Evolutionary conservation across 2,329 filamentous ascomycete genomes (phyloP), one percentile per base, ranked within the genome.

Genomic region (Aspergillus sojae): DNA sequence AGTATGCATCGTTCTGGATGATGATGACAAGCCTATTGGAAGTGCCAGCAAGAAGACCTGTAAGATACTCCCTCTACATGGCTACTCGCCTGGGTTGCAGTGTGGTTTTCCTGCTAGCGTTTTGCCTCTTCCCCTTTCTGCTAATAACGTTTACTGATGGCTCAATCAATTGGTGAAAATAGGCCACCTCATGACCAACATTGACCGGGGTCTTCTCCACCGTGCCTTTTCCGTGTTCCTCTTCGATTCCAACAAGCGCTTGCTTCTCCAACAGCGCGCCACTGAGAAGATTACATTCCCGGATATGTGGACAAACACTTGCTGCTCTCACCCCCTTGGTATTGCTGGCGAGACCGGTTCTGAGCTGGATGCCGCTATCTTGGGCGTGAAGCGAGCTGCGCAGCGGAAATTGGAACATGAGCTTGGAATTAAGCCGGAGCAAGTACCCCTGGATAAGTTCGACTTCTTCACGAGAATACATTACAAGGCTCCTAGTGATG

Each of bases 291-390:
- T 99, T 76, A 99, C 95, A 7, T 99, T 99, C 82, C 94, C 95
- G 56, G 93, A 97, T 77, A 94, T 97, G 90, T 99, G 95, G 95
- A 99, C 95, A 68, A 99, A 99, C 82, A 99, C 95, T 36, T 99
- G 95, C 86, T 99, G 95, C 85, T 99, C 95, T 45, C 95, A 99
- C 80, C 95, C 95, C 5, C 86, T 99, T 65, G 92, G 92, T 61
- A 91, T 97, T 69, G 91, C 95, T 10, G 90, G 91, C 68, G 95
- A 99, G 87, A 96, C 93, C 30, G 95, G 95, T 67, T 86, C 89
- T 36, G 91, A 90, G 69, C 84, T 99, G 50, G 85, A 89, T 57
- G 91, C 92, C 68, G 91, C 94, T 5, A 84, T 98, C 62, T 84
- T 88, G 70, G 95, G 95, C 32, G 95, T 94, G 70, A 96, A 96